These are phyloP conservation scores for Penicillium freii DNA, from an alignment of 2,329 filamentous ascomycete species.

Conservation along the genomic window DNA sequence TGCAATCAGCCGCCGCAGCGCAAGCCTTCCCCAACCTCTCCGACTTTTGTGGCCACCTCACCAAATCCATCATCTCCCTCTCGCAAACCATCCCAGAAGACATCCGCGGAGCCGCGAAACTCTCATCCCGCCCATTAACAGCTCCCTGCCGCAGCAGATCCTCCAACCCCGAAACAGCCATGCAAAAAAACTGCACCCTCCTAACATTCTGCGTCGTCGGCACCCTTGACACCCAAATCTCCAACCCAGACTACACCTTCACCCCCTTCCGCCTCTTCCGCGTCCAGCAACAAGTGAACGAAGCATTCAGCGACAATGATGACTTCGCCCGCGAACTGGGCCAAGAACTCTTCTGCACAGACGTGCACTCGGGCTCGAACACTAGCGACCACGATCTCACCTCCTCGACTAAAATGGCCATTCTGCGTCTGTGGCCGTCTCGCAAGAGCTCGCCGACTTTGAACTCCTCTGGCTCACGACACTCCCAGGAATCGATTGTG, in stretches of 20 bases:
- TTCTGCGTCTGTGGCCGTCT: constrained; percentile 24
- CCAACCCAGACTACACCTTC: constrained; percentile 56
- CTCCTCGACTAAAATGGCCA: constrained; percentile 21
- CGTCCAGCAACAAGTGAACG: constrained; percentile 62
- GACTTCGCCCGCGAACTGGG: constrained; percentile 61
- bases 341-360: constrained; percentile 56
- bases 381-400: constrained; percentile 25
- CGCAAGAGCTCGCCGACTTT: constrained; percentile 5
- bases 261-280: constrained; percentile 65
- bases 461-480: background rate
- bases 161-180: constrained; percentile 33
- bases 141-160: constrained; percentile 34
- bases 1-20: constrained; percentile 28
- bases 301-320: constrained; percentile 54
- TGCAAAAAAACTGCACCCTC: constrained; percentile 37
- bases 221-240: constrained; percentile 57
- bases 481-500: constrained; percentile 25
- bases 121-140: constrained; percentile 39
- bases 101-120: constrained; percentile 34
- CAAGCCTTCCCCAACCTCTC: constrained; percentile 26
- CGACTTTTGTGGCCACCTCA: constrained; percentile 49
- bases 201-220: constrained; percentile 61
- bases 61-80: constrained; percentile 39
- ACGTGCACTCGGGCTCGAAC: constrained; percentile 25
- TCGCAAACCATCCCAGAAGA: constrained; percentile 44